Evolutionary conservation across 106 monocot species (phyloP).

Genomic region (Amphibolis antarctica): DNA sequence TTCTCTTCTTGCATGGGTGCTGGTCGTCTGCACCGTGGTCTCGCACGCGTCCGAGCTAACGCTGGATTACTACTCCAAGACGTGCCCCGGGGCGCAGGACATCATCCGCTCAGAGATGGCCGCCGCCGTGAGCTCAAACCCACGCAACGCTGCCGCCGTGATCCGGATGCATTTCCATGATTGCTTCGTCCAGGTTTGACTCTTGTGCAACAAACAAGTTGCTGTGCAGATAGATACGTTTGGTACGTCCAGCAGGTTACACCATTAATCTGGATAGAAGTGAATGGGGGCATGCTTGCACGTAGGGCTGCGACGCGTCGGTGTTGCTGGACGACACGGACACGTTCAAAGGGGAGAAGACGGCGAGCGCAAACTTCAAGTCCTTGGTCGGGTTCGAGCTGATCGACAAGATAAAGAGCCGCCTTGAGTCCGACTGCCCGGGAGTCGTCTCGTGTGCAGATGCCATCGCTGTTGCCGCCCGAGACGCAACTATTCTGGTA

Average conservation of each 20-base stretch:
- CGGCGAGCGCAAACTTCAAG: conserved; percentile 24
- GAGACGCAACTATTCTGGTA: conserved; percentile 70
- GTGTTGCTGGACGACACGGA: conserved; percentile 51
- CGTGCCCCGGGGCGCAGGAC: conserved; percentile 41
- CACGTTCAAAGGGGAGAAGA: conserved; percentile 38
- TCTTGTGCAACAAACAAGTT: not conserved
- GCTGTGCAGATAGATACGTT: no score
- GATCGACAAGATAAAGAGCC: conserved; percentile 47
- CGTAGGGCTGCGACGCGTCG: conserved; percentile 59
- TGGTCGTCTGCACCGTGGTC: no score
- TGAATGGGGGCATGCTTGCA: not conserved
- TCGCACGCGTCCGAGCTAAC: conserved; percentile 38
- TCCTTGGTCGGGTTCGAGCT: conserved; percentile 43
- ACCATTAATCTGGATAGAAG: no score
- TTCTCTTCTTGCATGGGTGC: no score
- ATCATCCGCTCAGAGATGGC: conserved; percentile 68
- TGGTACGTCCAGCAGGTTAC: no score
- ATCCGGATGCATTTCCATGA: conserved; percentile 85
- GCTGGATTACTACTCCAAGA: conserved; percentile 42
- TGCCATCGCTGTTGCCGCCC: conserved; percentile 64
- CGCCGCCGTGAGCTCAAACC: conserved; percentile 36
- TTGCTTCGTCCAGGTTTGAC: conserved; percentile 68
- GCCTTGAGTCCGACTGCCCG: conserved; percentile 74
- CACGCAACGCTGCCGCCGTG: conserved; percentile 52
- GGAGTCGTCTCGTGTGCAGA: conserved; percentile 76